Percentiles rank a stretch among this genome's conserved stretches.
These are phyloP conservation scores for Dendrobium officinale DNA, from an alignment of 106 monocot species.

Conservation along the genomic window DNA sequence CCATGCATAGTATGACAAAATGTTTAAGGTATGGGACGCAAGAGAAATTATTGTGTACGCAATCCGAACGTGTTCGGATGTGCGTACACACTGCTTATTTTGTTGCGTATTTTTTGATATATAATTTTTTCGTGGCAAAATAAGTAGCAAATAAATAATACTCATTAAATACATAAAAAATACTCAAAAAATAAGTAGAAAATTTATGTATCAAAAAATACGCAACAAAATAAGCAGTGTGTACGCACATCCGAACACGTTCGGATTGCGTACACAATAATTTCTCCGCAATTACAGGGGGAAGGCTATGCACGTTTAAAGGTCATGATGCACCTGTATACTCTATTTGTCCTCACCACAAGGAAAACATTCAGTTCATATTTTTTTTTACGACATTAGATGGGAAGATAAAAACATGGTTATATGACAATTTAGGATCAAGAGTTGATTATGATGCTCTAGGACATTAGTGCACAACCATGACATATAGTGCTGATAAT, in stretches of 20 bases:
- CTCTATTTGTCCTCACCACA: slow-evolving; percentile 68
- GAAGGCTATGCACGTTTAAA: slow-evolving; percentile 51
- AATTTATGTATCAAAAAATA: too few species aligned
- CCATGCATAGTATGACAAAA: slow-evolving; percentile 81
- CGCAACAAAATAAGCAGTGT: too few species aligned
- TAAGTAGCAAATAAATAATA: too few species aligned
- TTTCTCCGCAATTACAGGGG: slow-evolving; percentile 34
- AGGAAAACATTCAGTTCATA: slow-evolving; percentile 78
- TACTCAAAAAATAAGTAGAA: too few species aligned
- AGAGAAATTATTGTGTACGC: too few species aligned
- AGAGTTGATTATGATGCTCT: slow-evolving; percentile 83
- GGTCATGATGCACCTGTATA: slow-evolving; percentile 75
- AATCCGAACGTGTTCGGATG: too few species aligned
- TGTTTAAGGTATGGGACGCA: slow-evolving; percentile 87
- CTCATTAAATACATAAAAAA: too few species aligned
- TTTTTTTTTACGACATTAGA: slow-evolving; percentile 63
- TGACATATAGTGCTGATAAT: slow-evolving; percentile 92
- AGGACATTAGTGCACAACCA: slow-evolving; percentile 73
- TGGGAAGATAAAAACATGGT: slow-evolving; percentile 84
- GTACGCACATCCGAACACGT: too few species aligned
- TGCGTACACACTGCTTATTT: too few species aligned
- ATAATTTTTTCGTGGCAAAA: too few species aligned
- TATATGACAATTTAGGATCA: slow-evolving; percentile 79
- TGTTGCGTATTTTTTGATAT: too few species aligned
- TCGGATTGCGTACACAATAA: too few species aligned